These are phyloP conservation scores for Aspergillus incahuasiensis DNA, from an alignment of 495 filamentous ascomycete genomes.

Conservation along the genomic window DNA sequence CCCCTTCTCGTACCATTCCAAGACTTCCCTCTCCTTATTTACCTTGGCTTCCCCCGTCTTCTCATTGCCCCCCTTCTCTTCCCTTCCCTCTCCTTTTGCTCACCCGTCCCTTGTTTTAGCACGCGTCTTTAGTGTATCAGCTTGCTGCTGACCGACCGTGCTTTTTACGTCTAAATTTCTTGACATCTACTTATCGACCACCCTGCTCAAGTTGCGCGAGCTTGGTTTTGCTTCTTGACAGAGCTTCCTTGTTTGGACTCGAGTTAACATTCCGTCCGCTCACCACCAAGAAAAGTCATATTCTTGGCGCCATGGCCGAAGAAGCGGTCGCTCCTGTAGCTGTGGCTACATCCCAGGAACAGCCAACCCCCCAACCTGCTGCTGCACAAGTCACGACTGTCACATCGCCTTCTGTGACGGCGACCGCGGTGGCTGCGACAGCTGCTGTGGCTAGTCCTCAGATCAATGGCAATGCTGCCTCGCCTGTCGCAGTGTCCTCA, in stretches of 20 bases:
- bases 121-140: constrained; percentile 7
- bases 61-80: constrained; percentile 2
- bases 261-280: constrained; percentile 18
- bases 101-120: not conserved
- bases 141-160: not conserved
- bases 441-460: constrained; percentile 39
- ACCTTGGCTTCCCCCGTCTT: constrained; percentile 16
- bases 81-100: constrained; percentile 1
- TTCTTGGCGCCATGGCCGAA: constrained; percentile 32
- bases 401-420: constrained; percentile 36
- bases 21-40: constrained; percentile 23
- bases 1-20: constrained; percentile 12
- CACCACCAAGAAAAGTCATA: constrained; percentile 22
- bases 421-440: constrained; percentile 43
- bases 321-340: constrained; percentile 26
- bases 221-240: not conserved
- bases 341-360: constrained; percentile 25
- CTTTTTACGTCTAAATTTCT: not conserved
- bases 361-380: constrained; percentile 16
- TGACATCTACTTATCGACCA: not conserved
- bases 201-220: not conserved
- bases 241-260: constrained; percentile 1
- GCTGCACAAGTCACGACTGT: constrained; percentile 28
- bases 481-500: constrained; percentile 5
- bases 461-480: constrained; percentile 27